phyloP scores from a whole-genome alignment of 169 alveolate species.

The Plasmodium fragile region DNA sequence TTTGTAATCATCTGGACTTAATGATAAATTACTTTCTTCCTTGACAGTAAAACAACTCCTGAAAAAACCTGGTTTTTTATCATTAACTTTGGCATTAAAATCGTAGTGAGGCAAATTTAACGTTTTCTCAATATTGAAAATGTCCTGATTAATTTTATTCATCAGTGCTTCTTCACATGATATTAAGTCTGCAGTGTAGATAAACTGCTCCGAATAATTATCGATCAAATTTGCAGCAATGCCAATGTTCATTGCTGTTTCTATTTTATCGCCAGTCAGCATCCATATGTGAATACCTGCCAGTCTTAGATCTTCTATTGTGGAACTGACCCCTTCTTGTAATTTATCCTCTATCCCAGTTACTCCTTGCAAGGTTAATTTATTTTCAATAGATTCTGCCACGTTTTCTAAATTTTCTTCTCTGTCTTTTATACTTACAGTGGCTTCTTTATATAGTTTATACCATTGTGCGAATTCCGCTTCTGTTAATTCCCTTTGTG shows the following conservation, averaged over 20 bases:
- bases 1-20: slow-evolving; percentile 48
- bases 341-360: slow-evolving; percentile 98
- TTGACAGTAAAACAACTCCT: background rate
- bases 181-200: slow-evolving; percentile 63
- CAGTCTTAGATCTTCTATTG: slow-evolving; percentile 92
- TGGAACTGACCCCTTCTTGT: slow-evolving; percentile 97
- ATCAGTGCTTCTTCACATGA: slow-evolving; percentile 46
- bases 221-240: slow-evolving; percentile 86
- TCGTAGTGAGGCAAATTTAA: slow-evolving; percentile 54
- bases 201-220: slow-evolving; percentile 77
- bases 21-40: slow-evolving; percentile 19
- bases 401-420: slow-evolving; percentile 87
- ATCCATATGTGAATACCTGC: slow-evolving; percentile 99
- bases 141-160: slow-evolving; percentile 66
- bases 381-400: slow-evolving; percentile 91
- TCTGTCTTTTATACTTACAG: slow-evolving; percentile 79
- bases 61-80: background rate
- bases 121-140: slow-evolving; percentile 37
- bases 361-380: slow-evolving; percentile 94
- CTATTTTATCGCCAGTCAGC: slow-evolving; percentile 99
- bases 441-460: slow-evolving; percentile 78
- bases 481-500: slow-evolving; percentile 91
- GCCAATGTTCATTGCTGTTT: slow-evolving; percentile 96
- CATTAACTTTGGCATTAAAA: slow-evolving; percentile 8
- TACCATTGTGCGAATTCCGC: slow-evolving; percentile 87